These are phyloP conservation scores for Trichoderma gracile DNA, from an alignment of 2,329 filamentous ascomycete genomes.

Conservation along the genomic window DNA sequence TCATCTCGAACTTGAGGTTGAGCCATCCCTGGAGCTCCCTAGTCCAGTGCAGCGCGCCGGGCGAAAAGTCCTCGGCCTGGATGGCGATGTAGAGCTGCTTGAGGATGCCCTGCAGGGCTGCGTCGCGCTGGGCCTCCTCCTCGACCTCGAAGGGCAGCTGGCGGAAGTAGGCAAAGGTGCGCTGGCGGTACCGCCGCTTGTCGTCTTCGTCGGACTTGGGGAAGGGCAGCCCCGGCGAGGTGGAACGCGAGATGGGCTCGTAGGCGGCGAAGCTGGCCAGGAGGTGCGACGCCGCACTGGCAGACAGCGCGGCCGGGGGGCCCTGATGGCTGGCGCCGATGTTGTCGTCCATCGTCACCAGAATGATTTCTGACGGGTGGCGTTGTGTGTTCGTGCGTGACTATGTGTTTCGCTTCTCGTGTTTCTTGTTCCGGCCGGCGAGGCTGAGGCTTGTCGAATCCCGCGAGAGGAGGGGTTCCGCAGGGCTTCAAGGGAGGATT, in stretches of 20 bases:
- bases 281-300: constrained; percentile 38
- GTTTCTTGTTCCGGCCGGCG: background rate
- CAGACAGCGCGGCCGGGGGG: constrained; percentile 36
- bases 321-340: constrained; percentile 39
- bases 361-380: background rate
- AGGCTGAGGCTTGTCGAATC: constrained; percentile 14
- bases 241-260: constrained; percentile 79
- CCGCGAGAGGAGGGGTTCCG: constrained; percentile 14
- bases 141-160: constrained; percentile 89
- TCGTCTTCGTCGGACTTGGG: constrained; percentile 52
- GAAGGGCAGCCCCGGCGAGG: constrained; percentile 72
- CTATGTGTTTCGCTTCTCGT: background rate
- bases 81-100: constrained; percentile 92
- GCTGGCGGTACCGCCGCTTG: constrained; percentile 71
- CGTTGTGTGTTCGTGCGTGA: background rate
- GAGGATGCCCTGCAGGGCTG: constrained; percentile 80
- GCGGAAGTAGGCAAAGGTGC: constrained; percentile 90
- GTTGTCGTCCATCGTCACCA: constrained; percentile 42
- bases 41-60: constrained; percentile 95
- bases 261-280: constrained; percentile 47
- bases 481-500: constrained; percentile 7
- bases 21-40: constrained; percentile 95
- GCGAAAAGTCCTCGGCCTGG: constrained; percentile 88
- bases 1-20: constrained; percentile 95
- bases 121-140: constrained; percentile 73